Evolutionary conservation across 2,329 filamentous ascomycete genomes (phyloP).

Genomic region (Botrytis sinoallii): DNA sequence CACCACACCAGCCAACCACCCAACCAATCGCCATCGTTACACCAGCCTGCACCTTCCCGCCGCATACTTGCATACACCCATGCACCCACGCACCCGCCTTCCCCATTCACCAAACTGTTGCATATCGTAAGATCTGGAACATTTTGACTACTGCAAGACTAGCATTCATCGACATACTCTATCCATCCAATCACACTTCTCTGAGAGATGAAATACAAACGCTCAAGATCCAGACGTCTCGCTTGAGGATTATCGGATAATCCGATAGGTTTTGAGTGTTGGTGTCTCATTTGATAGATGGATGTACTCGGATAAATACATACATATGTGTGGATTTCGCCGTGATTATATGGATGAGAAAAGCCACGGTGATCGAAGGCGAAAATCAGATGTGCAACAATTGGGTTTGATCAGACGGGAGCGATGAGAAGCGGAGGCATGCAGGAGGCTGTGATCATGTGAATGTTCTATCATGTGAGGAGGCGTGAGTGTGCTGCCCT

Average conservation of each 20-base stretch:
- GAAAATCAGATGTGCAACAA: not conserved
- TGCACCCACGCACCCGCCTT: not conserved
- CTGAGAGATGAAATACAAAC: not conserved
- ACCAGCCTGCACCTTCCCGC: not conserved
- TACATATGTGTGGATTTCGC: not conserved
- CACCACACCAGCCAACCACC: not conserved
- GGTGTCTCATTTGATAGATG: not conserved
- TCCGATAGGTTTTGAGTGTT: not conserved
- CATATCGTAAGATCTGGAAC: constrained; percentile 10
- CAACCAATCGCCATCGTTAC: not conserved
- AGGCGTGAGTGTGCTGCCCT: not conserved
- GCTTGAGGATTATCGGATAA: not conserved
- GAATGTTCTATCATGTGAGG: not conserved
- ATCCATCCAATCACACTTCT: not conserved
- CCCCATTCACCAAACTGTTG: not conserved
- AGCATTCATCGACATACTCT: not conserved
- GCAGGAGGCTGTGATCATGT: not conserved
- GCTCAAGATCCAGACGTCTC: not conserved
- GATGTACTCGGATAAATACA: not conserved
- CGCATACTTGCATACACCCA: not conserved
- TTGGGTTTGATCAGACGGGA: not conserved
- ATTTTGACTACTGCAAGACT: not conserved
- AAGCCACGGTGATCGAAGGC: not conserved
- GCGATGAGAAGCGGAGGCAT: not conserved
- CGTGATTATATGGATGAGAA: not conserved